Evolutionary conservation across 2,329 filamentous ascomycete species (phyloP).

Genomic region (Cytospora paraplurivora): DNA sequence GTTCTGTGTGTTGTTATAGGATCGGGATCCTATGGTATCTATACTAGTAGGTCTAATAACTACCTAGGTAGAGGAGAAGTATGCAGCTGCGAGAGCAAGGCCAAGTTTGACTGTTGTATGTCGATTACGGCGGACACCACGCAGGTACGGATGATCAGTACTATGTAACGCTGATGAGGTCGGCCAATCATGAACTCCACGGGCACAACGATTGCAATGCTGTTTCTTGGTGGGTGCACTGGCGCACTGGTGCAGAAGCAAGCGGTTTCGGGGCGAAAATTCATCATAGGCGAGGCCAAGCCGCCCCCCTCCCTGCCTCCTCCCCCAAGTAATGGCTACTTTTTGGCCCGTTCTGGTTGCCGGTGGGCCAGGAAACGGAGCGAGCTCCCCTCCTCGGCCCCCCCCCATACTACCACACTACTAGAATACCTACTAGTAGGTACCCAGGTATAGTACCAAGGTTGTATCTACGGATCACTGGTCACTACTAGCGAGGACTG

Average conservation of each 20-base stretch:
- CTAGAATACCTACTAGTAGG: no score
- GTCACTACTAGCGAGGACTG: constrained; percentile 6
- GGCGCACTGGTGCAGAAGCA: no score
- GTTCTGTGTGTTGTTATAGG: background rate
- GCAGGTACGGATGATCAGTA: background rate
- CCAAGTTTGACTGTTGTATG: no score
- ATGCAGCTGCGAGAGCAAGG: background rate
- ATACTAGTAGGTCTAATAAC: no score
- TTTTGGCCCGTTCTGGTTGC: background rate
- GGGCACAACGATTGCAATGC: background rate
- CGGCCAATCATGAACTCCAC: constrained; percentile 1
- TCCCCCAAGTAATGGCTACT: background rate
- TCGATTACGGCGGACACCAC: no score
- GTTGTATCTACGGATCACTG: constrained; percentile 2
- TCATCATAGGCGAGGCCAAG: background rate
- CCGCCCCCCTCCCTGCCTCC: background rate
- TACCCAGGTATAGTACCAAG: background rate
- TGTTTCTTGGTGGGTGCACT: no score
- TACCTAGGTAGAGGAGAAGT: background rate
- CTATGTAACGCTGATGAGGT: background rate
- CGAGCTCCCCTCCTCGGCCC: background rate
- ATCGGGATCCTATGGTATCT: background rate
- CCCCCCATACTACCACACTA: no score
- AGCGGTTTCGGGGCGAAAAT: constrained; percentile 2
- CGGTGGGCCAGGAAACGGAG: background rate